Evolutionary conservation across 345 rosid species (phyloP), one percentile per base, ranked within the genome.

Genomic region (Citrus cavaleriei): DNA sequence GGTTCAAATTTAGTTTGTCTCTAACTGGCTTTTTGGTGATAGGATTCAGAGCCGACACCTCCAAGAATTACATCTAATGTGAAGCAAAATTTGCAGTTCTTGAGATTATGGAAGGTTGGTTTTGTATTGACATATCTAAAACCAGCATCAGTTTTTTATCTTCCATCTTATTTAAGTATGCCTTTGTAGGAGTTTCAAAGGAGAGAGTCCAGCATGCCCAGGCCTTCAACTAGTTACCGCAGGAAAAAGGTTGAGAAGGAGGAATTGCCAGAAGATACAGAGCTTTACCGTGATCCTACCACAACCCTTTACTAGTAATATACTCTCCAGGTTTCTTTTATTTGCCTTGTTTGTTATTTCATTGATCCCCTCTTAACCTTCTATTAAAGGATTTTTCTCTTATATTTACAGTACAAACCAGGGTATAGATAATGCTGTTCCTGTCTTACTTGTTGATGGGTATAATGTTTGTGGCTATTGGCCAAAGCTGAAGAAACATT

Each of bases 401-500:
- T 7, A 74, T 83, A 80, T 83, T 85, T 83, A 83, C 92, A 95
- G 98, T 88, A 93, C 93, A 72, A 88, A 88, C 81, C 98, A 88
- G 84, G 90, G 87, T 42, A 14, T 92, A 28, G 91, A 84, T 9
- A 85, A 83, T 82, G 93, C 90, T n/a, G 86, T 88, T 70, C 98
- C 98, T 5, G 98, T 95, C 66, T 83, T 95, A 89, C 98, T 95
- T 16, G 97, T 95, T 84, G 98, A 95, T 74, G 98, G 98, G 74
- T 95, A 95, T 83, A 95, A 95, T 82, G 95, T 95, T 34, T 95
- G 98, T 84, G 98, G 99, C 66, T 92, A 89, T 78, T 95, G 99
- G 99, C 54, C 82, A 55, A 95, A 95, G 83, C 84, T 95, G 79
- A 95, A 92, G 92, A 93, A 93, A 77, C 95, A 93, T 88, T 95